These are phyloP conservation scores for Vitis hybrid DNA, from an alignment of 177 flowering plant genomes.

Conservation along the genomic window DNA sequence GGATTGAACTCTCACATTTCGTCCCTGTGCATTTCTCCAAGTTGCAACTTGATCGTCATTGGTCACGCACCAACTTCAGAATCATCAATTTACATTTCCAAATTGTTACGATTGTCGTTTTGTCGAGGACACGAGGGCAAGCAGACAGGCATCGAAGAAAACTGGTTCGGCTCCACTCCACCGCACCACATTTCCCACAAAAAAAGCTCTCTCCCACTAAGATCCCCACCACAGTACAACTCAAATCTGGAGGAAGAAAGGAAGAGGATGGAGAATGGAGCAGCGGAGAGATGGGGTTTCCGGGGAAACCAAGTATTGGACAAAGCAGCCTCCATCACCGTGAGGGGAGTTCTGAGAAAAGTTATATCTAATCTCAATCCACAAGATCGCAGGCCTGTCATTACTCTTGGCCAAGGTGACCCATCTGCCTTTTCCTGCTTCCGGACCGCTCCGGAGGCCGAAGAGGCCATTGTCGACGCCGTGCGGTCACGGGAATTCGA, in stretches of 20 bases:
- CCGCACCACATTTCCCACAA: no score
- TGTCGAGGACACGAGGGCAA: no score
- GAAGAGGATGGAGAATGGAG: conserved; percentile 12
- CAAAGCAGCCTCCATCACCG: conserved; percentile 17
- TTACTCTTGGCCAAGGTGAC: conserved; percentile 64
- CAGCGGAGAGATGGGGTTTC: conserved; percentile 29
- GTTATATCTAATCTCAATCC: conserved; percentile 22
- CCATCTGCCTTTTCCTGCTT: conserved; percentile 57
- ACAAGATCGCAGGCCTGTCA: conserved; percentile 24
- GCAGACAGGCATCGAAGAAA: no score
- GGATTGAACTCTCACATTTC: no score
- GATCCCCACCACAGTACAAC: no score
- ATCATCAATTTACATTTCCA: no score
- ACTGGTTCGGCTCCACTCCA: no score
- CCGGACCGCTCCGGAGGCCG: conserved; percentile 42
- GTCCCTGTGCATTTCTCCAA: no score
- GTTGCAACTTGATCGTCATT: no score
- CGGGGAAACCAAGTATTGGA: conserved; percentile 15
- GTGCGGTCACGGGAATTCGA: conserved; percentile 46
- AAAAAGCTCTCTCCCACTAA: not conserved
- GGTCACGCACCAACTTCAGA: no score
- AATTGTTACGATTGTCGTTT: no score
- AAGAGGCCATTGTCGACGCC: conserved; percentile 50
- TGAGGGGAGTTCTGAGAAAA: conserved; percentile 29
- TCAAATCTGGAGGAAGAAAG: not conserved